Base-by-base conservation (phyloP, 768 basidiomycete species). In the Psilocybe subaeruginosa region DNA sequence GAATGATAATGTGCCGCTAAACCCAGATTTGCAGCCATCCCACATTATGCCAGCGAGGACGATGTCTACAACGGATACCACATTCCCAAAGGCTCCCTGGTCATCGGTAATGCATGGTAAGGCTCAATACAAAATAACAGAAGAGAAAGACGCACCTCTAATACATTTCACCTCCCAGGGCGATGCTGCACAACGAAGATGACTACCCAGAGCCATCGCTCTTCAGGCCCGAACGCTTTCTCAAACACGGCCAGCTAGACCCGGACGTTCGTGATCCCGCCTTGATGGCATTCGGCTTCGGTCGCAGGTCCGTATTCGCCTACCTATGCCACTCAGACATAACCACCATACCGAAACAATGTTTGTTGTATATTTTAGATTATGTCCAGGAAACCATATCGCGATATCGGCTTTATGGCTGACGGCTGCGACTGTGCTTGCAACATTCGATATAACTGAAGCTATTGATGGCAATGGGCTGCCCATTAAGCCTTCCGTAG, bases 211-310 rank as follows among this genome's bases (percentile, higher is more conserved):
- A 78, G 12, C 75, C 78, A 29, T 35, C 63, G 17, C 62, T 60
- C n/a, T 85, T 80, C 66, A 74, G 72, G 7, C 84, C 84, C 7
- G 80, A 77, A 30, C 78, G 84, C 7, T 84, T 78, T 71, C 68
- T 84, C 19, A 64, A 74, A 16, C 73, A 81, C 57, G 79, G 78
- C 17, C 73, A 76, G 19, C 67, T 77, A 3, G 63, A 75, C 57
- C 67, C 69, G 16, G 68, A 73, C 2, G 73, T 78, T 23, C 45
- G 37, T 1, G 78, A 82, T 55, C 76, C 84, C 17, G 66, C 72
- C 47, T 62, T 70, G 9, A 59, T 75, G 45, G 72, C 73, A 2
- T 79, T 76, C 59, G 79, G 78, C 3, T 79, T 78, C 60, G 78
- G 78, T 8, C 68, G 85, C 48, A 70, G 76, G 76, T 76, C 14